A percentile compares a stretch with the other conserved stretches of the same genome.
Evolutionary conservation across 192 early-diverging fungal species (phyloP).

Genomic region (Kappamyces sp.): DNA sequence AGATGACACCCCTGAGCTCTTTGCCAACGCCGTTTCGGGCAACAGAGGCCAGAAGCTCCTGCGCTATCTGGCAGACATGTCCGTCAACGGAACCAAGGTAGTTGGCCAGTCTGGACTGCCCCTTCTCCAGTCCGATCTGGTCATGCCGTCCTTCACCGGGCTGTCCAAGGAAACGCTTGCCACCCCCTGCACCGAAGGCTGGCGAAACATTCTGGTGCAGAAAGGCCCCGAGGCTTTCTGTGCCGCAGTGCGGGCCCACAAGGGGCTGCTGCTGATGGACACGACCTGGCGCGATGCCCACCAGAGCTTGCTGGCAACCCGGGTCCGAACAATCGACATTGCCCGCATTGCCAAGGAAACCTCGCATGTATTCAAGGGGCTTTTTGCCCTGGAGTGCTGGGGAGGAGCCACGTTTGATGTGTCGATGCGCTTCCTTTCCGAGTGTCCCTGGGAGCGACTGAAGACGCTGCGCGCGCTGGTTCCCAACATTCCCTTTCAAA

Average conservation of each 20-base stretch:
- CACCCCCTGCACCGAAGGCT: slow-evolving; percentile 64
- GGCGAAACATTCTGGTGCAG: slow-evolving; percentile 81
- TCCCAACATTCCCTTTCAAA: slow-evolving; percentile 97
- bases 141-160: slow-evolving; percentile 54
- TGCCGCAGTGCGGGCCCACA: slow-evolving; percentile 79
- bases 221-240: slow-evolving; percentile 88
- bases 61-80: slow-evolving; percentile 83
- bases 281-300: slow-evolving; percentile 96
- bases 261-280: slow-evolving; percentile 87
- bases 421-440: slow-evolving; percentile 89
- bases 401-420: slow-evolving; percentile 98
- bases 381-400: slow-evolving; percentile 95
- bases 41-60: slow-evolving; percentile 86
- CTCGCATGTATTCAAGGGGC: slow-evolving; percentile 77
- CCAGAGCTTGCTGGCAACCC: slow-evolving; percentile 90
- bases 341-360: slow-evolving; percentile 83
- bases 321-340: slow-evolving; percentile 92
- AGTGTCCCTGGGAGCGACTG: slow-evolving; percentile 96
- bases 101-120: slow-evolving; percentile 72
- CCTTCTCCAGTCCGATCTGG: slow-evolving; percentile 54
- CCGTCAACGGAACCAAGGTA: slow-evolving; percentile 86
- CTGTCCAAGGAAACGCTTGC: slow-evolving; percentile 31
- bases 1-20: slow-evolving; percentile 91
- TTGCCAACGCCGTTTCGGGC: slow-evolving; percentile 66
- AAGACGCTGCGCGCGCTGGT: slow-evolving; percentile 74